Evolutionary conservation across 495 filamentous ascomycete genomes (phyloP).

Genomic region (Aspergillus biplanus): DNA sequence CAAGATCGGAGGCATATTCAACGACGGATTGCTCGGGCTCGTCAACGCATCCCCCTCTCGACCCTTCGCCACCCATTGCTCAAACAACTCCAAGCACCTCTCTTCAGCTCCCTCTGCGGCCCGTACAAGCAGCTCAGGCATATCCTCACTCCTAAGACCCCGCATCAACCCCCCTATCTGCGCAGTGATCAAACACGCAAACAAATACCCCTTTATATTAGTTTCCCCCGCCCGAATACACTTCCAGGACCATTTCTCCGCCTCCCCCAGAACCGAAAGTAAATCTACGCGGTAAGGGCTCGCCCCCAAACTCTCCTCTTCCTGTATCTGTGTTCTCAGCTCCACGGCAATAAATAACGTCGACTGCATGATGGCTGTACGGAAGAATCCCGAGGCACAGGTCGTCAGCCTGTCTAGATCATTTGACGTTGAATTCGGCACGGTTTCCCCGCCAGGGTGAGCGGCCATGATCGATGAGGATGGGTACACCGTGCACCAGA

Average conservation of each 20-base stretch:
- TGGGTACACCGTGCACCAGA: constrained; percentile 49
- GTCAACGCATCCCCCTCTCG: not conserved
- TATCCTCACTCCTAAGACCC: constrained; percentile 36
- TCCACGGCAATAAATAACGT: constrained; percentile 50
- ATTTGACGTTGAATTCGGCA: constrained; percentile 25
- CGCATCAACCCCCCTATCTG: constrained; percentile 49
- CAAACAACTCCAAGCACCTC: constrained; percentile 37
- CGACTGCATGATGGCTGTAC: constrained; percentile 44
- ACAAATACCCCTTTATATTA: constrained; percentile 59
- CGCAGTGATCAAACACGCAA: constrained; percentile 42
- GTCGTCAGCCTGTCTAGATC: constrained; percentile 46
- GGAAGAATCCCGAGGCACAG: constrained; percentile 53
- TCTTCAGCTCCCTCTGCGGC: constrained; percentile 43
- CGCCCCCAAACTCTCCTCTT: constrained; percentile 52
- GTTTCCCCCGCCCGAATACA: constrained; percentile 55
- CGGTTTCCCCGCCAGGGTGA: constrained; percentile 15
- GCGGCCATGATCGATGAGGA: constrained; percentile 29
- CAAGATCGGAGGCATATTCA: not conserved
- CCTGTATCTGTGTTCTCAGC: constrained; percentile 51
- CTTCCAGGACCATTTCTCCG: constrained; percentile 43
- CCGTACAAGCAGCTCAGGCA: constrained; percentile 33
- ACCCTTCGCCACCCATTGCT: constrained; percentile 18
- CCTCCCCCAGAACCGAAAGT: constrained; percentile 48
- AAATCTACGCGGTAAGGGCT: constrained; percentile 50
- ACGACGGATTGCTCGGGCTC: not conserved